Evolutionary conservation across 2,329 filamentous ascomycete species (phyloP).

Genomic region (Exophiala alcalophila): DNA sequence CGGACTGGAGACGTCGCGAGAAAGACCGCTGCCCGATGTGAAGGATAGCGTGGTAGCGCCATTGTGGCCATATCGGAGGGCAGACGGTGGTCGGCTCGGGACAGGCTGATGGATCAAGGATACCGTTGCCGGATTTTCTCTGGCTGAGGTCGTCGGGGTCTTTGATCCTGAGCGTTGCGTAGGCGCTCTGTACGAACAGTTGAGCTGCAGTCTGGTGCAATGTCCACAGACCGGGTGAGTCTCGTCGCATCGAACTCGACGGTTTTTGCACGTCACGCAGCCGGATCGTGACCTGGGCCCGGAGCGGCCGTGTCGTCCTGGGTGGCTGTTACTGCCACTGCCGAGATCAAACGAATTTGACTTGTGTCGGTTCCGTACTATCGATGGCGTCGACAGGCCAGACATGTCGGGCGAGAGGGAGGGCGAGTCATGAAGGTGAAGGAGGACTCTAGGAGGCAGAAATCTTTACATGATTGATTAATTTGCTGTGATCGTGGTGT

Average conservation of each 20-base stretch:
- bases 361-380: no score
- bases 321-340: no score
- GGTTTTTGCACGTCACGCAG: slow-evolving; percentile 6
- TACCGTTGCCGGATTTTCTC: neutral
- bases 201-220: slow-evolving; percentile 5
- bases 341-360: no score
- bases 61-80: neutral
- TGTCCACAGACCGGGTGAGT: slow-evolving; percentile 3
- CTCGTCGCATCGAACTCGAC: slow-evolving; percentile 6
- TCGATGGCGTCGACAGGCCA: no score
- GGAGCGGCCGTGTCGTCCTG: no score
- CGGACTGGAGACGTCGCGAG: neutral
- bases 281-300: slow-evolving; percentile 2
- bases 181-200: neutral
- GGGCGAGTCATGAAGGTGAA: no score
- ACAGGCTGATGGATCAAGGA: neutral
- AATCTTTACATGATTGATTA: no score
- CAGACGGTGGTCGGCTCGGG: neutral
- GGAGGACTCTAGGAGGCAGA: no score
- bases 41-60: neutral
- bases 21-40: neutral
- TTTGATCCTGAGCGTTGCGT: no score
- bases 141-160: no score
- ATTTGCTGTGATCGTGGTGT: no score
- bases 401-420: no score